phyloP scores from a whole-genome alignment of 768 basidiomycete species.

The Auricularia cornea region DNA sequence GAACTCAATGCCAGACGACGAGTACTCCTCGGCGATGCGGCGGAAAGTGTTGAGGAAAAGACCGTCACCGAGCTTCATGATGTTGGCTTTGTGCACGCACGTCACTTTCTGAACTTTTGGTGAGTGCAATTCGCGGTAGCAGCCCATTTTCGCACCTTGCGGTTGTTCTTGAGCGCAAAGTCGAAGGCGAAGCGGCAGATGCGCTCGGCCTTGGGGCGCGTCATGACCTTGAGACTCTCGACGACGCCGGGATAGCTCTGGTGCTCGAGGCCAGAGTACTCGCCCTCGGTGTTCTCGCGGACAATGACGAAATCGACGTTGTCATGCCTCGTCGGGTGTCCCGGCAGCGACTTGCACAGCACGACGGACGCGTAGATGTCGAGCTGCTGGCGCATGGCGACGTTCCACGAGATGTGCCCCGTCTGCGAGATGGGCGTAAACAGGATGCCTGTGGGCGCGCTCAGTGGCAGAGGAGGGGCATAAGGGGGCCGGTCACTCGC shows the following conservation, averaged over 20 bases:
- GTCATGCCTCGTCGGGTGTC: slow-evolving; percentile 89
- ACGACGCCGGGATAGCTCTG: slow-evolving; percentile 98
- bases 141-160: slow-evolving; percentile 56
- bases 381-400: slow-evolving; percentile 98
- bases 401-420: slow-evolving; percentile 99
- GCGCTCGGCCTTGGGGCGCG: slow-evolving; percentile 89
- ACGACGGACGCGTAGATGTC: slow-evolving; percentile 99
- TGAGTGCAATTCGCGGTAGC: background rate
- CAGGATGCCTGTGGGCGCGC: slow-evolving; percentile 65
- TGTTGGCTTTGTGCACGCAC: slow-evolving; percentile 99
- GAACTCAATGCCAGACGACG: slow-evolving; percentile 78
- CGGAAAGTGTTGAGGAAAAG: slow-evolving; percentile 99
- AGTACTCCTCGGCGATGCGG: slow-evolving; percentile 93
- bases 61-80: slow-evolving; percentile 99
- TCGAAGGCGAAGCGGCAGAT: slow-evolving; percentile 97
- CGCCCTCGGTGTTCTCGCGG: slow-evolving; percentile 99
- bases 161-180: slow-evolving; percentile 95
- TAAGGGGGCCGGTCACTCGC: slow-evolving; percentile 34
- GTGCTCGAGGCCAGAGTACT: slow-evolving; percentile 98
- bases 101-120: slow-evolving; percentile 76
- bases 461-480: background rate
- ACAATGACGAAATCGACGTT: slow-evolving; percentile 99
- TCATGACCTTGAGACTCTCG: slow-evolving; percentile 95
- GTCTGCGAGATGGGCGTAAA: slow-evolving; percentile 96
- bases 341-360: slow-evolving; percentile 95